A percentile compares a stretch with the other conserved stretches of the same genome.
Evolutionary conservation across 345 rosid species (phyloP).

Genomic region (Linum usitatissimum): DNA sequence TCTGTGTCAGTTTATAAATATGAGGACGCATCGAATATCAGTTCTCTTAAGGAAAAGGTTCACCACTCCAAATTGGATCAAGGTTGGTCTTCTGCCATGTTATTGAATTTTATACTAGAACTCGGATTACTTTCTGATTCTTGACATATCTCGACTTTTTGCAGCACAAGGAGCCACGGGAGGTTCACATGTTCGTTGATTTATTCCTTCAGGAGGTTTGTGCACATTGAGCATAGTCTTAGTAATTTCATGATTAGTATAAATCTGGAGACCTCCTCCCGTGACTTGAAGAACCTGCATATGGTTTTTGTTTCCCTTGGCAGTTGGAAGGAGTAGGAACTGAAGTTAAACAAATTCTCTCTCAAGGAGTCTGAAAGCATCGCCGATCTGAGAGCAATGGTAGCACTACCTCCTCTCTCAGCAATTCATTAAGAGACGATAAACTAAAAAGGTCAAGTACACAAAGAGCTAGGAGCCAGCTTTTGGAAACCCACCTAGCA

Average conservation of each 20-base stretch:
- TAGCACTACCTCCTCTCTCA: slow-evolving; percentile 74
- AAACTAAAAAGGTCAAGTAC: slow-evolving; percentile 55
- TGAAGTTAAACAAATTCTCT: slow-evolving; percentile 83
- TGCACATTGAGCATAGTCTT: slow-evolving; percentile 1
- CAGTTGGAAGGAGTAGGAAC: slow-evolving; percentile 62
- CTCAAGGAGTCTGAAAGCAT: slow-evolving; percentile 74
- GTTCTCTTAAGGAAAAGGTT: slow-evolving; percentile 83
- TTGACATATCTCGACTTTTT: slow-evolving; percentile 20
- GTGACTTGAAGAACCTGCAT: background rate
- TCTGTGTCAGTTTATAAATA: slow-evolving; percentile 53
- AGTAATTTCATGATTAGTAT: background rate
- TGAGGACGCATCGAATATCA: slow-evolving; percentile 78
- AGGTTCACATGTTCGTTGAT: slow-evolving; percentile 97
- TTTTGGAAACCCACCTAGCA: slow-evolving; percentile 94
- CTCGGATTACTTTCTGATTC: slow-evolving; percentile 8
- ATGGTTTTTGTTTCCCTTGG: slow-evolving; percentile 10
- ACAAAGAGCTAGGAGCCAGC: slow-evolving; percentile 87
- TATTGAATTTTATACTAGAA: slow-evolving; percentile 8
- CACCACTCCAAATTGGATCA: slow-evolving; percentile 92
- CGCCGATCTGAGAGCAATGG: slow-evolving; percentile 88
- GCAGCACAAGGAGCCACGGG: slow-evolving; percentile 99
- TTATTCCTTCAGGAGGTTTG: slow-evolving; percentile 86
- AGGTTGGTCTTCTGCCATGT: slow-evolving; percentile 38
- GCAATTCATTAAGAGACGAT: slow-evolving; percentile 78
- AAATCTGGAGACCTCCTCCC: background rate